A percentile compares a stretch with the other conserved stretches of the same genome.
These are phyloP conservation scores for Cladochytrium replicatum DNA, from an alignment of 192 early-diverging fungal species.

Conservation along the genomic window DNA sequence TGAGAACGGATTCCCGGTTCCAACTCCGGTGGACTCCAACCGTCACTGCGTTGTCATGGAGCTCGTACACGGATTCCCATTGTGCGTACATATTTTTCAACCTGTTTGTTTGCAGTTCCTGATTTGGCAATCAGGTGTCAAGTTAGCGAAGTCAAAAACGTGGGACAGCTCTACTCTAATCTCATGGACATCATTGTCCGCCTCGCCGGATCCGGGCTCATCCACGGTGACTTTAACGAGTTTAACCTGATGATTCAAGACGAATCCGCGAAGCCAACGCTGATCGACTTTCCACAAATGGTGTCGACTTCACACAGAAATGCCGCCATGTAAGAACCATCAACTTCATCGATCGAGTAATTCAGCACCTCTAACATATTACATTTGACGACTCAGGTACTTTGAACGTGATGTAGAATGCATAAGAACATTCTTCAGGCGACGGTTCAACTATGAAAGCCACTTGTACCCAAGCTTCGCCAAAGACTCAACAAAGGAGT, in stretches of 20 bases:
- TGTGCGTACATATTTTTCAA: conserved; percentile 40
- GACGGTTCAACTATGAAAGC: conserved; percentile 85
- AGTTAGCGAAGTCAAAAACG: conserved; percentile 72
- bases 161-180: conserved; percentile 84
- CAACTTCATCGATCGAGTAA: background rate
- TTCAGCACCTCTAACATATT: background rate
- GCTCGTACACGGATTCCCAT: conserved; percentile 83
- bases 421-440: conserved; percentile 86
- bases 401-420: conserved; percentile 99
- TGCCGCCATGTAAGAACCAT: conserved; percentile 61
- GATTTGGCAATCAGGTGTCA: conserved; percentile 50
- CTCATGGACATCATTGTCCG: conserved; percentile 96
- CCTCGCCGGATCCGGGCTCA: conserved; percentile 86
- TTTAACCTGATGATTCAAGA: conserved; percentile 92
- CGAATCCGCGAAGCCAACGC: conserved; percentile 62
- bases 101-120: conserved; percentile 2
- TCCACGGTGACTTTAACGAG: conserved; percentile 99
- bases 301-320: conserved; percentile 93
- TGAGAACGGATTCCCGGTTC: conserved; percentile 94
- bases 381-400: conserved; percentile 40
- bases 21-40: conserved; percentile 82
- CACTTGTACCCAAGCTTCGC: conserved; percentile 84
- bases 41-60: conserved; percentile 97
- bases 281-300: conserved; percentile 99
- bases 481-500: conserved; percentile 69